A percentile compares a stretch with the other conserved stretches of the same genome.
Conservation (phyloP, 805 yeast species). For the Starmerella bombi region DNA sequence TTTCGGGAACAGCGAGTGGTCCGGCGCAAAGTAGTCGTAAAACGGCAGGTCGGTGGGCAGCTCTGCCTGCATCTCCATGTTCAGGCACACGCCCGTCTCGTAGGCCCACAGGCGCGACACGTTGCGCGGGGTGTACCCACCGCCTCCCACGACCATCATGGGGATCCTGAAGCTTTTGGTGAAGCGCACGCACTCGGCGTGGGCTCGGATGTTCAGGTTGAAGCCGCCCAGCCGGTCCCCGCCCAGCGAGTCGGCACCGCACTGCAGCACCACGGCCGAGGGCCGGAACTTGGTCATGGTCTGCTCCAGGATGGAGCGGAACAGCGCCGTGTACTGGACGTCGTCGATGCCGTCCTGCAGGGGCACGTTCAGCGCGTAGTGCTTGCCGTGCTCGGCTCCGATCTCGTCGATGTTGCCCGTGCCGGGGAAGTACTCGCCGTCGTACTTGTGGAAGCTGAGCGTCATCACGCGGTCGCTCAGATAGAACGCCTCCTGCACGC, state of each 20-base stretch:
- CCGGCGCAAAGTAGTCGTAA: constrained; percentile 77
- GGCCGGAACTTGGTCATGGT: constrained; percentile 80
- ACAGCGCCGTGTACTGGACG: constrained; percentile 46
- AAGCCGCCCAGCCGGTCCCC: constrained; percentile 95
- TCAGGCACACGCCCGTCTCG: constrained; percentile 79
- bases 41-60: constrained; percentile 67
- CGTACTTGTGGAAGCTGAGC: constrained; percentile 75
- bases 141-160: constrained; percentile 90
- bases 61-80: constrained; percentile 60
- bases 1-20: constrained; percentile 74
- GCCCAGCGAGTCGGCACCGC: constrained; percentile 95
- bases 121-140: constrained; percentile 95
- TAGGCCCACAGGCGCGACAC: constrained; percentile 92
- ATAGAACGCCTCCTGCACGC: constrained; percentile 88
- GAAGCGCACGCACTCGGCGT: constrained; percentile 88
- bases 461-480: constrained; percentile 88
- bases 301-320: constrained; percentile 77
- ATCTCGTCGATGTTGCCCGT: constrained; percentile 77
- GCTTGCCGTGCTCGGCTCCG: constrained; percentile 75
- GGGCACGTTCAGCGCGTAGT: constrained; percentile 77
- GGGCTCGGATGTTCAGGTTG: constrained; percentile 84
- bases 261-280: constrained; percentile 88
- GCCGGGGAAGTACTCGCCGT: constrained; percentile 86
- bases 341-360: constrained; percentile 90
- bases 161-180: constrained; percentile 80